Evolutionary conservation across 2,329 filamentous ascomycete genomes (phyloP).

Genomic region (Ophiocordyceps sinensis): DNA sequence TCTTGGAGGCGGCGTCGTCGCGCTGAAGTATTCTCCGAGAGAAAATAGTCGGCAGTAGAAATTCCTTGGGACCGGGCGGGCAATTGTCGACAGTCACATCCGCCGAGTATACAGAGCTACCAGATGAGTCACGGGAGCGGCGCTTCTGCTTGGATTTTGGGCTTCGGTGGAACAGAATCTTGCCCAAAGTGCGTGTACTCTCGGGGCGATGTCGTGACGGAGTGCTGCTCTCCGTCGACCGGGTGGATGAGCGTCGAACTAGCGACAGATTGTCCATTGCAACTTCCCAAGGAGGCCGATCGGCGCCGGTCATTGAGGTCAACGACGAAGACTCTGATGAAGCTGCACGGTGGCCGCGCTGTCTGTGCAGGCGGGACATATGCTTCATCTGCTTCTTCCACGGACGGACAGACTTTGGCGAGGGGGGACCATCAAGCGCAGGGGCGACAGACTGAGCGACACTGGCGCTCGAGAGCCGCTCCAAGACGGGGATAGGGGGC

Average conservation of each 20-base stretch:
- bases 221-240: slow-evolving; percentile 38
- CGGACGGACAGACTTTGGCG: slow-evolving; percentile 42
- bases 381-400: slow-evolving; percentile 45
- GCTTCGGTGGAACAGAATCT: slow-evolving; percentile 42
- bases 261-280: slow-evolving; percentile 31
- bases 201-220: slow-evolving; percentile 40
- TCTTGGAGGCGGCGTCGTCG: slow-evolving; percentile 21
- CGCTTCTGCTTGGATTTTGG: slow-evolving; percentile 35
- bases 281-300: slow-evolving; percentile 35
- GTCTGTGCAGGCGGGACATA: slow-evolving; percentile 26
- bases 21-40: slow-evolving; percentile 29
- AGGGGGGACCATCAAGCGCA: slow-evolving; percentile 45
- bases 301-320: slow-evolving; percentile 24
- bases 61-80: slow-evolving; percentile 23
- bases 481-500: background rate
- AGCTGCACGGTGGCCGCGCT: slow-evolving; percentile 19
- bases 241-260: slow-evolving; percentile 40
- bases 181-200: slow-evolving; percentile 44
- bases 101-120: slow-evolving; percentile 32
- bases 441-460: slow-evolving; percentile 37
- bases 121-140: slow-evolving; percentile 30
- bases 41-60: slow-evolving; percentile 33
- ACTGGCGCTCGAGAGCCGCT: slow-evolving; percentile 5
- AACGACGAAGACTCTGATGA: slow-evolving; percentile 44
- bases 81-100: slow-evolving; percentile 24